Evolutionary conservation across 805 yeast genomes (phyloP), one percentile per base, ranked within the genome.

Genomic region (Wickerhamiella australiensis): DNA sequence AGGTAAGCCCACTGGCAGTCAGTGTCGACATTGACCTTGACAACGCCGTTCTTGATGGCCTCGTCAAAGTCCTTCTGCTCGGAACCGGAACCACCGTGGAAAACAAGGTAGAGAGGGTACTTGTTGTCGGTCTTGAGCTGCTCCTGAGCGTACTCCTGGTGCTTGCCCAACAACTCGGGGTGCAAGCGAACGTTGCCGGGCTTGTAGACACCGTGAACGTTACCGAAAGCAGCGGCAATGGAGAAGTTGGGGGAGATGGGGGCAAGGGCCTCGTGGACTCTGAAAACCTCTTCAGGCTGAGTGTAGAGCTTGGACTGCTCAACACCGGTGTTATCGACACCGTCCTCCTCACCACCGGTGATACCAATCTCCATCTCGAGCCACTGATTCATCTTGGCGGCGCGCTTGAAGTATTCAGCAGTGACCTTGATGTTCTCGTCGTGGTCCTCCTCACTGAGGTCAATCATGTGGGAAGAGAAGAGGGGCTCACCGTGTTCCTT

Each of bases 311-410:
- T 69, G 56, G 84, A 87, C 74, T 83, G 82, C 67, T 79, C 78
- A 59, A 85, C 96, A 69, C 79, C 77, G 73, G 90, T 94, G 80
- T 92, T 92, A 82, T 92, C 92, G 65, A 92, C 98, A 81, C 98
- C 98, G 68, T 92, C 98, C 76, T 92, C 98, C 78, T 92, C 98
- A 82, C 98, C 98, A 75, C 98, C 98, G 69, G 98, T 92, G 80
- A 92, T 92, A 80, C 98, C 98, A 68, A 92, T 92, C 78, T 92
- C 98, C 98, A 92, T 92, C 79, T 92, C 98, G 68, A 92, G 80
- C 92, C 92, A 92, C 77, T 90, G 97, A 74, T 79, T 76, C 79
- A 90, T 76, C 75, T 84, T 86, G 69, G 94, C 73, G 80, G 85
- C 86, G 74, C 95, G 85, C 70, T 76, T 76, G 75, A 92, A 90